Conservation (phyloP, 495 filamentous ascomycete species). For the Penicillium pulvis region DNA sequence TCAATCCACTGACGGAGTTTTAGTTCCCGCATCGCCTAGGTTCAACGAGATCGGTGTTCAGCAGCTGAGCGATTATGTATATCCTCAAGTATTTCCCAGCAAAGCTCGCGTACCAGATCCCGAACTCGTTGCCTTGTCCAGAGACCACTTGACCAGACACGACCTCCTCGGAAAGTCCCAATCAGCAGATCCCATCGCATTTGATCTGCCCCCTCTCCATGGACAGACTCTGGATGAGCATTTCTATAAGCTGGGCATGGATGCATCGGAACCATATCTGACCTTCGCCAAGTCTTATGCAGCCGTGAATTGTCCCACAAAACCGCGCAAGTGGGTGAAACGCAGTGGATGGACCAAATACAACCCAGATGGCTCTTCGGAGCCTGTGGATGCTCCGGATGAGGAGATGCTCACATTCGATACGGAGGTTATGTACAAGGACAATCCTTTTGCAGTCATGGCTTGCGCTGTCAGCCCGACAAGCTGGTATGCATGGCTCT, state of each 20-base stretch:
- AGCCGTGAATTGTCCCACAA: conserved; percentile 62
- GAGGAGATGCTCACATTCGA: conserved; percentile 89
- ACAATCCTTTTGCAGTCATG: conserved; percentile 91
- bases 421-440: conserved; percentile 95
- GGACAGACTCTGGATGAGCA: conserved; percentile 89
- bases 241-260: conserved; percentile 87
- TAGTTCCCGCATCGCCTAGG: conserved; percentile 63
- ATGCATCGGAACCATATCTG: conserved; percentile 87
- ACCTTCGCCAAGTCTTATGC: conserved; percentile 73
- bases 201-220: conserved; percentile 79
- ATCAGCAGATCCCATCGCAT: conserved; percentile 75
- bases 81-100: conserved; percentile 78
- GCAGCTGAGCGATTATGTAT: conserved; percentile 80
- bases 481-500: conserved; percentile 97
- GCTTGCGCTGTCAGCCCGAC: conserved; percentile 86
- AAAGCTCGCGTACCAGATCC: conserved; percentile 58
- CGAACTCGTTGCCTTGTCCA: conserved; percentile 75
- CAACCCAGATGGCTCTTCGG: conserved; percentile 65
- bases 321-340: conserved; percentile 77
- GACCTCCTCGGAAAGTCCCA: conserved; percentile 88
- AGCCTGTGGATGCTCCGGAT: conserved; percentile 72
- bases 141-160: conserved; percentile 82
- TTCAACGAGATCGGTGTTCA: conserved; percentile 95
- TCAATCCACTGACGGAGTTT: conserved; percentile 20
- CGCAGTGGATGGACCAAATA: conserved; percentile 96